Evolutionary conservation across 208 protist genomes (phyloP).

Genomic region (Trypanosomatidae sp.): DNA sequence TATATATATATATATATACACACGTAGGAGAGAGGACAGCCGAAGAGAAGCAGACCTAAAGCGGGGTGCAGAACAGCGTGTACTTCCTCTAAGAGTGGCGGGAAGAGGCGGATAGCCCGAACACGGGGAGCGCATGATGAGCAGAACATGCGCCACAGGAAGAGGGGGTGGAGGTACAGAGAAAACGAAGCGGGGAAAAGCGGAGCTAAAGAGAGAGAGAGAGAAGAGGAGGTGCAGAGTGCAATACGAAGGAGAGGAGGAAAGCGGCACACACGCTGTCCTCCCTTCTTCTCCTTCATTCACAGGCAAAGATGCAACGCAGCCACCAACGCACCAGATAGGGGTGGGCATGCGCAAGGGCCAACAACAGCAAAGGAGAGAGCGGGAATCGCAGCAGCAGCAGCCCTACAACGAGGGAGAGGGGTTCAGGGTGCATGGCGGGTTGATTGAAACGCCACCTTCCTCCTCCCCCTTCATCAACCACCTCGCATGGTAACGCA

Average conservation of each 20-base stretch:
- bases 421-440: not conserved
- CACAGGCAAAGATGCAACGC: not conserved
- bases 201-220: conserved; percentile 2
- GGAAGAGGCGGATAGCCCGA: not conserved
- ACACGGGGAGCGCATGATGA: not conserved
- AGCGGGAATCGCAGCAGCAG: not conserved
- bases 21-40: not conserved
- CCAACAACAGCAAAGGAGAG: not conserved
- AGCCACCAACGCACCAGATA: not conserved
- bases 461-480: not conserved
- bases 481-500: not conserved
- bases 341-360: not conserved
- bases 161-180: not conserved
- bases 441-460: not conserved
- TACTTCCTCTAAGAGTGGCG: not conserved
- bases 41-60: not conserved
- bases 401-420: not conserved
- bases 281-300: not conserved
- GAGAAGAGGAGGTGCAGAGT: not conserved
- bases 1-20: not conserved
- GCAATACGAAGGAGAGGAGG: not conserved
- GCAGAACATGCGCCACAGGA: not conserved
- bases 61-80: not conserved
- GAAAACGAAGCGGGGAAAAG: not conserved
- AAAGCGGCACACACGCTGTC: not conserved